Evolutionary conservation across 768 basidiomycete genomes (phyloP), one percentile per base, ranked within the genome.

Genomic region (Lactarius tabidus): DNA sequence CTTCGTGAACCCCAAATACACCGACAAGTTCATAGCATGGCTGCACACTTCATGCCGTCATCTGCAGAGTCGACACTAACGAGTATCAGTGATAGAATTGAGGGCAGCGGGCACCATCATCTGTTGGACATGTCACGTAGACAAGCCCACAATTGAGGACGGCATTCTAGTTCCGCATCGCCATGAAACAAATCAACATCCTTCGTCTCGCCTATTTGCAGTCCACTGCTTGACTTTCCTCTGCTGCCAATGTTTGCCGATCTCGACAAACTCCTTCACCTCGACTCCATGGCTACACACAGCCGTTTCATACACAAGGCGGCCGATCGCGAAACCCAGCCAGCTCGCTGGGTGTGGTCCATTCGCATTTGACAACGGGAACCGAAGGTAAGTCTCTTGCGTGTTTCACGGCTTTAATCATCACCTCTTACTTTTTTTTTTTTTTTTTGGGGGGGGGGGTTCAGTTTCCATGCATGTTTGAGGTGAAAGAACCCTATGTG

Each of bases 251-350:
- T 48, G 48, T 72, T 20, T 26, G 71, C 66, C 14, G 60, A 69
- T 20, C 70, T 72, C 63, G n/a, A n/a, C n/a, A n/a, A n/a, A n/a
- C n/a, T n/a, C n/a, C n/a, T n/a, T n/a, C n/a, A n/a, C n/a, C n/a
- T n/a, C n/a, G n/a, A n/a, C n/a, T n/a, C n/a, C n/a, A n/a, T n/a
- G n/a, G n/a, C n/a, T n/a, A n/a, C n/a, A n/a, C 71, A 70, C 39
- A 61, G 63, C 29, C 71, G 76, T 17, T 74, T 74, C 62, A 54
- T 76, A n/a, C n/a, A n/a, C n/a, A n/a, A n/a, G n/a, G n/a, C 12
- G n/a, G 66, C 9, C 20, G 60, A 17, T 59, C 12, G 67, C 67
- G 2, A 64, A 64, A 29, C 54, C 60, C 3, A 54, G 70, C 14
- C 69, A 75, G 59, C n/a, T 35, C 1, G 68, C n/a, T n/a, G n/a